A percentile compares a stretch with the other conserved stretches of the same genome.
Evolutionary conservation across 805 yeast genomes (phyloP).

Genomic region (Torulaspora delbrueckii): DNA sequence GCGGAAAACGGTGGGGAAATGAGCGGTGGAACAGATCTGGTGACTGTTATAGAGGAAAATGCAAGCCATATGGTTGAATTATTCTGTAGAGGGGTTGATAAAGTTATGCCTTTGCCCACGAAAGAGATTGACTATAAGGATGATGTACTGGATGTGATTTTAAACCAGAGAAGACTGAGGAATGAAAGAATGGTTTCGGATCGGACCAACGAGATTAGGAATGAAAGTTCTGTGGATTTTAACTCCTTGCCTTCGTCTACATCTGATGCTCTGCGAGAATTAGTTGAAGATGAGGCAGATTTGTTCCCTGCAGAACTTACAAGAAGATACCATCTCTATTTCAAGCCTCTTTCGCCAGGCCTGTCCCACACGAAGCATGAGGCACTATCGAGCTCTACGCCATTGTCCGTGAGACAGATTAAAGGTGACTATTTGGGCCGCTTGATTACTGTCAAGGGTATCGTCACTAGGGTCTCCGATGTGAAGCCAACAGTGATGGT

Average conservation of each 20-base stretch:
- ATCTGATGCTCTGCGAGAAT: conserved; percentile 32
- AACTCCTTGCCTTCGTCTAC: conserved; percentile 24
- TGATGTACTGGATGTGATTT: conserved; percentile 87
- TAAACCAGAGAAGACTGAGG: conserved; percentile 83
- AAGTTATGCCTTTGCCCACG: conserved; percentile 78
- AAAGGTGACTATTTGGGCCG: conserved; percentile 81
- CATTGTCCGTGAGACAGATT: conserved; percentile 85
- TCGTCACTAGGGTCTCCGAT: conserved; percentile 91
- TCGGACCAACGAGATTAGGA: conserved; percentile 54
- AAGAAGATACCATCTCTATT: conserved; percentile 80
- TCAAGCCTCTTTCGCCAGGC: conserved; percentile 63
- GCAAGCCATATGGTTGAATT: conserved; percentile 76
- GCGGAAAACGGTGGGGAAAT: conserved; percentile 18
- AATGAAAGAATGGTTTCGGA: conserved; percentile 70
- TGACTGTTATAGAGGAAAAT: conserved; percentile 52
- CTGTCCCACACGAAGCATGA: conserved; percentile 31
- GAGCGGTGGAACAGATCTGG: conserved; percentile 28
- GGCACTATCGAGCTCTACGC: conserved; percentile 39
- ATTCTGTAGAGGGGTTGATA: conserved; percentile 71
- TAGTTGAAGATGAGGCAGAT: conserved; percentile 40
- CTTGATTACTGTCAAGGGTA: conserved; percentile 86
- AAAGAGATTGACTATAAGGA: conserved; percentile 72
- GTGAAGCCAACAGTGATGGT: conserved; percentile 90
- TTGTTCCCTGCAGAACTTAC: conserved; percentile 82
- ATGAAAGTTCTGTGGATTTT: conserved; percentile 34